phyloP scores from a whole-genome alignment of 768 basidiomycete genomes.

The Lactifluus pinguis region DNA sequence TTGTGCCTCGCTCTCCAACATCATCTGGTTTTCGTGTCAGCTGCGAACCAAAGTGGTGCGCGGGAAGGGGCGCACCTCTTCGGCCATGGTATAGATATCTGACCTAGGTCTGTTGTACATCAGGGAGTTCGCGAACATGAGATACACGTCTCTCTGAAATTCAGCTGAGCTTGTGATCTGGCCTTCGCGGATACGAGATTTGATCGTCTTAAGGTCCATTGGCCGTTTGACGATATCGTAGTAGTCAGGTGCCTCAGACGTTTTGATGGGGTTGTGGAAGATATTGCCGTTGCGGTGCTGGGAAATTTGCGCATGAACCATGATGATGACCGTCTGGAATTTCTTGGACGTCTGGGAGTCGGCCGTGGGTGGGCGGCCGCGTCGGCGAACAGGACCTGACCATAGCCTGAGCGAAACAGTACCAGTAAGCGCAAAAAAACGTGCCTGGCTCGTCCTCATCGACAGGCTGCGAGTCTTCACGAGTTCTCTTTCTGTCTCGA shows the following conservation, averaged over 20 bases:
- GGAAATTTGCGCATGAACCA: constrained; percentile 75
- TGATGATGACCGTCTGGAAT: constrained; percentile 73
- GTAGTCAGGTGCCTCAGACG: constrained; percentile 84
- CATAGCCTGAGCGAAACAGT: background rate
- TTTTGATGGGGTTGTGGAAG: constrained; percentile 85
- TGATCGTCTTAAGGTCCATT: constrained; percentile 93
- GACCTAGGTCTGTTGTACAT: constrained; percentile 89
- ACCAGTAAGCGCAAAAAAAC: background rate
- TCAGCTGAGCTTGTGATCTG: constrained; percentile 72
- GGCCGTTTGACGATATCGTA: constrained; percentile 88
- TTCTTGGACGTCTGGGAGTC: constrained; percentile 41
- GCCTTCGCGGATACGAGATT: constrained; percentile 77
- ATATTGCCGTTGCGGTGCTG: constrained; percentile 84
- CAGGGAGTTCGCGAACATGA: constrained; percentile 97
- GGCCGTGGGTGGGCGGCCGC: constrained; percentile 20
- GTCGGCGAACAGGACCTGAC: constrained; percentile 20
- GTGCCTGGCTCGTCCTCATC: constrained; percentile 52
- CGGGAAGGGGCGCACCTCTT: constrained; percentile 52
- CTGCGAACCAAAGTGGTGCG: background rate
- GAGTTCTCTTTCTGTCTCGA: constrained; percentile 46
- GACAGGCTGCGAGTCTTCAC: constrained; percentile 61
- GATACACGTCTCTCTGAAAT: constrained; percentile 80
- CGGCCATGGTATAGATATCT: constrained; percentile 84
- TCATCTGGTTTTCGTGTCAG: constrained; percentile 45
- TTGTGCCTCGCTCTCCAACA: constrained; percentile 59